phyloP scores from a whole-genome alignment of 2,329 filamentous ascomycete genomes.

The Pseudohalonectria lignicola region DNA sequence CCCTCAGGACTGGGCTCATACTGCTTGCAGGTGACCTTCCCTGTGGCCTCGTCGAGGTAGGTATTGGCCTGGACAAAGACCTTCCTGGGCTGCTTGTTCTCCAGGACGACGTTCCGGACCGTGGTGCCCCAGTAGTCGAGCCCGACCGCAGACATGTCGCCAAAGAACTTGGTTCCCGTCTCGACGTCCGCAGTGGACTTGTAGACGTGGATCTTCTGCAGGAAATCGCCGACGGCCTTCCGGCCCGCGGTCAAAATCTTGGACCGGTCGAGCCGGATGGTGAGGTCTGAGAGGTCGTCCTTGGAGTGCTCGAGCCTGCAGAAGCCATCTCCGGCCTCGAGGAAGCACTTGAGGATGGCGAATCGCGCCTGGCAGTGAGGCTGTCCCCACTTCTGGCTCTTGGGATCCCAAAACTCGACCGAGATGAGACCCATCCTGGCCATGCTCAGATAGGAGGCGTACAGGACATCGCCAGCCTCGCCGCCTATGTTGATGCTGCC shows the following conservation, averaged over 20 bases:
- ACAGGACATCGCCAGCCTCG: conserved; percentile 78
- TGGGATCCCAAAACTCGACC: conserved; percentile 91
- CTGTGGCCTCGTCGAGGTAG: conserved; percentile 53
- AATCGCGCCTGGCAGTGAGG: conserved; percentile 86
- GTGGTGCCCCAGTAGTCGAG: conserved; percentile 73
- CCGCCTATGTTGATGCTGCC: conserved; percentile 61
- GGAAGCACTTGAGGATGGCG: conserved; percentile 75
- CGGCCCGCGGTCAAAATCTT: conserved; percentile 81
- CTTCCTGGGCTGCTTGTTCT: conserved; percentile 73
- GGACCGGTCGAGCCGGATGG: conserved; percentile 70
- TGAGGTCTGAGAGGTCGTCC: conserved; percentile 69
- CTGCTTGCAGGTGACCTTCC: conserved; percentile 68
- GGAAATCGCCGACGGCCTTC: conserved; percentile 71
- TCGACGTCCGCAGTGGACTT: conserved; percentile 81
- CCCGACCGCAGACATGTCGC: conserved; percentile 72
- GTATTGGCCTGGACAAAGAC: conserved; percentile 95
- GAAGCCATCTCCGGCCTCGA: conserved; percentile 78
- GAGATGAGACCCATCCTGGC: conserved; percentile 82
- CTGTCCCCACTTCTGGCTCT: conserved; percentile 84
- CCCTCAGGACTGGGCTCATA: conserved; percentile 75
- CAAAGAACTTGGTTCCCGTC: conserved; percentile 68
- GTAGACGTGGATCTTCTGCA: conserved; percentile 88
- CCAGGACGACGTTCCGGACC: conserved; percentile 64
- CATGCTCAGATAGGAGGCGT: conserved; percentile 84
- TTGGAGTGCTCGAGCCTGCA: conserved; percentile 66